Percentiles rank a stretch among this genome's conserved stretches.
Conservation (phyloP, 1,284 basidiomycete species). For the Cutaneotrichosporon daszewskae region DNA sequence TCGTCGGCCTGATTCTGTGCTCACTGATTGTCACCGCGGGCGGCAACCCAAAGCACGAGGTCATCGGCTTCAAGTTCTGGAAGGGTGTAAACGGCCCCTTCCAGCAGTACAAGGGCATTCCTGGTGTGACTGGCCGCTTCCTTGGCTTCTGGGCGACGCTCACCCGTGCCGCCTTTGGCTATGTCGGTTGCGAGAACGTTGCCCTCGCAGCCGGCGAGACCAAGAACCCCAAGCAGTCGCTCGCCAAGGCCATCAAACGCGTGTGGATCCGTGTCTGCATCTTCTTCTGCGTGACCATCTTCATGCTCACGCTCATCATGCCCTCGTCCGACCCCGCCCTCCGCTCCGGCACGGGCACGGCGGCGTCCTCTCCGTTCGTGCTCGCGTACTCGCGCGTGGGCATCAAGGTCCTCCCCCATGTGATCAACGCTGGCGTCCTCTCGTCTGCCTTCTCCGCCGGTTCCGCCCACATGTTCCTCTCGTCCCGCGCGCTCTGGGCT, state of each 20-base stretch:
- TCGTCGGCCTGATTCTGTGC: constrained; percentile 54
- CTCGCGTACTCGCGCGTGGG: constrained; percentile 62
- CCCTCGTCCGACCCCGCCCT: constrained; percentile 61
- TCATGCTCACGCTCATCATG: constrained; percentile 70
- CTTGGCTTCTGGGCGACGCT: constrained; percentile 54
- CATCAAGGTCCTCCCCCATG: constrained; percentile 66
- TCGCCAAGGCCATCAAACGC: constrained; percentile 66
- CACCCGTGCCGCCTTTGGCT: constrained; percentile 46
- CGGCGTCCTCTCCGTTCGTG: constrained; percentile 73
- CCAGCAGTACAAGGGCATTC: constrained; percentile 39
- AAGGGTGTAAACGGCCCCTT: constrained; percentile 50
- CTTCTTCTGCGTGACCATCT: constrained; percentile 60
- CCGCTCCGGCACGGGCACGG: constrained; percentile 55
- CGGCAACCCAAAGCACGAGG: constrained; percentile 44
- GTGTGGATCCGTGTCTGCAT: constrained; percentile 68
- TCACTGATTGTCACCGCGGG: constrained; percentile 59
- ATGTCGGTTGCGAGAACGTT: constrained; percentile 31
- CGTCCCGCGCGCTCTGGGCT: constrained; percentile 31
- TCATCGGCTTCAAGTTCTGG: constrained; percentile 51
- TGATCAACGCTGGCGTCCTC: constrained; percentile 61
- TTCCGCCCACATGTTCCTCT: constrained; percentile 50
- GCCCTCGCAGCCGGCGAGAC: constrained; percentile 43
- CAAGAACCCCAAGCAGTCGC: constrained; percentile 63
- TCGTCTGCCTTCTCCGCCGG: constrained; percentile 53
- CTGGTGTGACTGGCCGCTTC: constrained; percentile 48